Evolutionary conservation across 2,329 filamentous ascomycete species (phyloP), one percentile per base, ranked within the genome.

Genomic region (Cladophialophora carrionii): DNA sequence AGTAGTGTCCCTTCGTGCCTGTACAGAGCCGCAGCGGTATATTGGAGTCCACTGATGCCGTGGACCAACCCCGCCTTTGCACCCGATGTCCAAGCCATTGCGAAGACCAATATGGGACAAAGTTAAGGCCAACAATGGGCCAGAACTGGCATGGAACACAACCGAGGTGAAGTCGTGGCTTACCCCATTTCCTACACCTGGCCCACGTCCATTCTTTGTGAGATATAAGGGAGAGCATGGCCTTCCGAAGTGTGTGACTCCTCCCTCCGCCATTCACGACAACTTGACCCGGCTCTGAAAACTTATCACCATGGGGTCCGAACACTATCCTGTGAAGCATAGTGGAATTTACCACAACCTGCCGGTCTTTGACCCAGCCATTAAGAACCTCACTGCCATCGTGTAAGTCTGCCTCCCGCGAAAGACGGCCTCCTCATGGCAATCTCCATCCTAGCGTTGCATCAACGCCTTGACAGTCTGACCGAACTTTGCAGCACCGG

Each of bases 261-360:
- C 26, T 43, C 14, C 10, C 48, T 29, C 12, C n/a, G 56, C 17
- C 26, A 12, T 32, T 31, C 17, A 49, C 17, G 41, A 34, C 41
- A 32, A 6, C 17, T 49, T 34, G 43, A 49, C 24, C 14, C 41
- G 12, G 22, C 17, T 32, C 10, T 37, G 5, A 46, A 49, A 14
- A 48, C 34, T 53, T 32, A n/a, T 48, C 63, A 65, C 48, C 20
- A 72, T 72, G 71, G 71, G 70, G 10, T 72, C 70, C 12, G 70
- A 72, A 65, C 58, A 54, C 34, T 66, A 69, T 26, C 71, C 71
- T 2, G 57, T 72, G 17, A 63, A 62, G 29, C 54, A 72, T 26
- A 69, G 71, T 57, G 81, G 80, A 67, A 84, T 85, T 65, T 84
- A 79, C 71, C 80, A 82, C 70, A 81, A 79, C 63, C 76, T 85